A percentile compares a stretch with the other conserved stretches of the same genome.
Evolutionary conservation across 345 rosid genomes (phyloP).

Genomic region (Lenwebbia sp.): DNA sequence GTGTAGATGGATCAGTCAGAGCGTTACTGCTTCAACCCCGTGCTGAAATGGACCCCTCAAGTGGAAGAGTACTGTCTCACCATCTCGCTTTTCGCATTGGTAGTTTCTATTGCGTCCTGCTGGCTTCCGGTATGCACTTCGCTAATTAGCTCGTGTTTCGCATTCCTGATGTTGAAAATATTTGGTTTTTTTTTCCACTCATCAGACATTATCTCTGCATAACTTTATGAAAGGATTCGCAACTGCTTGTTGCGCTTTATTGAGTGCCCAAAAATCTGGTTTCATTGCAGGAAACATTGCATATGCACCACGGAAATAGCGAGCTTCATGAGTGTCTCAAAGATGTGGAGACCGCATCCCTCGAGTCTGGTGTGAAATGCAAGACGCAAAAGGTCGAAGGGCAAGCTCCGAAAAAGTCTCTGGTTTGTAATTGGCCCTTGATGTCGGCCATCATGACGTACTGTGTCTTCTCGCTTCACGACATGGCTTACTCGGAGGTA

Average conservation of each 20-base stretch:
- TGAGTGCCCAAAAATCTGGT: background rate
- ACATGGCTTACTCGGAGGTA: conserved; percentile 97
- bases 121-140: conserved; percentile 65
- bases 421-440: conserved; percentile 80
- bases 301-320: conserved; percentile 29
- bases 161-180: background rate
- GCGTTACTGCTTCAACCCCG: no score
- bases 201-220: background rate
- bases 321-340: conserved; percentile 23
- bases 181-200: background rate
- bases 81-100: conserved; percentile 54
- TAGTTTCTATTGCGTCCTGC: conserved; percentile 31
- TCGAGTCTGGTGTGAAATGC: background rate
- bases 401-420: conserved; percentile 22
- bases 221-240: background rate
- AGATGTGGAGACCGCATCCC: conserved; percentile 16
- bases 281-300: conserved; percentile 59
- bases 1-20: no score
- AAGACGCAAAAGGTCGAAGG: conserved; percentile 6
- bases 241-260: background rate
- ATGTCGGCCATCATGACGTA: conserved; percentile 81
- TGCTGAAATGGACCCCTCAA: no score
- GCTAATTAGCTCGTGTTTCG: background rate
- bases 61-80: no score
- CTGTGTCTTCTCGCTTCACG: conserved; percentile 84